Conservation (phyloP, 306 rosid genomes). For the Rosa multiflora region DNA sequence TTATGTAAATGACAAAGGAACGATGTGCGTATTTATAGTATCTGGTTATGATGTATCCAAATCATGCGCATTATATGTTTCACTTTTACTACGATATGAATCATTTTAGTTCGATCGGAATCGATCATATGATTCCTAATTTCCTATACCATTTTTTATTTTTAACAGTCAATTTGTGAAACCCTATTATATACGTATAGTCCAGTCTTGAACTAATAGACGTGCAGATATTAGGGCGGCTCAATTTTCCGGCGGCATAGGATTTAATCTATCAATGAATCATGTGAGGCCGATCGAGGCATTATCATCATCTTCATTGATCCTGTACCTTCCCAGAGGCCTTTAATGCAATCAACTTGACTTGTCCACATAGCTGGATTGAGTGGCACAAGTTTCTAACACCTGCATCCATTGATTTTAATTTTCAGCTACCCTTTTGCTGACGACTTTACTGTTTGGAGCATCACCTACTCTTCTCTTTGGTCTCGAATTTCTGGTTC, state of each 20-base stretch:
- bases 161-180: too few species aligned
- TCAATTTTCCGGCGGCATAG: too few species aligned
- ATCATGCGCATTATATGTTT: not conserved
- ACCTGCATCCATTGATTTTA: not conserved
- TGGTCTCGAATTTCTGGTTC: not conserved
- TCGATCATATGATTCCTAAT: not conserved
- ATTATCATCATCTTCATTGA: not conserved
- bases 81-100: not conserved
- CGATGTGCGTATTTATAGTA: not conserved
- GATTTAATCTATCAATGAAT: not conserved
- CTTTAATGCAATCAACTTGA: not conserved
- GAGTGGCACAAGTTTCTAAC: not conserved
- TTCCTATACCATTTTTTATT: too few species aligned
- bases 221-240: too few species aligned
- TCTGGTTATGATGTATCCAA: not conserved
- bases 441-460: not conserved
- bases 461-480: too few species aligned
- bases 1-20: not conserved
- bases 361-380: not conserved
- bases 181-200: too few species aligned
- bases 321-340: not conserved
- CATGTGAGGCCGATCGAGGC: not conserved
- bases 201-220: too few species aligned
- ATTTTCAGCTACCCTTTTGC: not conserved
- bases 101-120: not conserved